Base-by-base conservation (phyloP, 2,329 filamentous ascomycete species). In the Claviceps digitariae region DNA sequence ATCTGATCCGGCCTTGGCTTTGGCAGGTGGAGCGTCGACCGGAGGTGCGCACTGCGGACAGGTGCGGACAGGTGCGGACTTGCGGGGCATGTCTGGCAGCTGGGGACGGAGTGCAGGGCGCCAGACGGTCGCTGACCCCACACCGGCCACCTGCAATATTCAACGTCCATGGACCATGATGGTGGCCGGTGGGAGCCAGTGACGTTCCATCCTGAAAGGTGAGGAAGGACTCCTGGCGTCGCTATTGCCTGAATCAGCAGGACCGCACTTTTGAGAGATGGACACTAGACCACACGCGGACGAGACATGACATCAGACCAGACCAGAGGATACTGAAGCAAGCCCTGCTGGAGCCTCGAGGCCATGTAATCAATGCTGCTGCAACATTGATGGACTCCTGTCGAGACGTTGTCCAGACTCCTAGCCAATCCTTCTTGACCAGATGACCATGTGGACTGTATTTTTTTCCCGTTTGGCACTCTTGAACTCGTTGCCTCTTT, bases 201-300 rank as follows among this genome's bases (percentile, higher is more conserved):
- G 59, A 60, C 59, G 59, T 60, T 60, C 54, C 59, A 60, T 60
- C 58, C 54, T 31, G 21, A 15, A 31, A 40, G 10, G 31, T 40
- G 34, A 31, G 25, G 25, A 31, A 44, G 40, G 23, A 9, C 21
- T 20, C 43, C 23, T 10, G 21, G 31, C 50, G 17, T 54, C 48
- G 52, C 48, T 27, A 41, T 50, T 54, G 41, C 52, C 52, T 7
- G 15, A 46, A 47, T 21, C 31, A 50, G 52, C 31, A 54, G 50
- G 52, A 53, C 48, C 48, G 48, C 47, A 46, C 46, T 17, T 31
- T 47, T 20, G 25, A 38, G 12, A 49, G 9, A 5, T 41, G 13
- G 20, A 6, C 40, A 13, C 40, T 20, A 43, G 9, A 43, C 40
- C 31, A 47, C 41, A 47, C 29, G 29, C 6, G 40, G 25, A 27